Conservation (phyloP, 1,284 basidiomycete species). For the Ceratobasidium sp. region DNA sequence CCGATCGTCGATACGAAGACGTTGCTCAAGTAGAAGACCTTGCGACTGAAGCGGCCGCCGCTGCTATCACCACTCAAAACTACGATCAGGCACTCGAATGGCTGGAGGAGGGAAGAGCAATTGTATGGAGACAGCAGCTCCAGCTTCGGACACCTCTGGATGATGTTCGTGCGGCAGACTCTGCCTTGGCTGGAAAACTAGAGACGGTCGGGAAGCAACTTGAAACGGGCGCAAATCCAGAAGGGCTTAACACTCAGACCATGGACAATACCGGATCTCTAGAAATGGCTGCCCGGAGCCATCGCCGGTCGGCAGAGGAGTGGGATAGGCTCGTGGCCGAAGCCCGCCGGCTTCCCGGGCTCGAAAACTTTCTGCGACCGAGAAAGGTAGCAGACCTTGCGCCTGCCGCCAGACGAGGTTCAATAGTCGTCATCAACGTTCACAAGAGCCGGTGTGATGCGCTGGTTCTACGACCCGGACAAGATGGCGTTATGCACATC, state of each 20-base stretch:
- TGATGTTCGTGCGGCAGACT: not conserved
- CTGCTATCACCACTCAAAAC: no score
- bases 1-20: no score
- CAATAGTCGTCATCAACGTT: conserved; percentile 1
- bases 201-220: no score
- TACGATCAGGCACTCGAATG: conserved; percentile 53
- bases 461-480: not conserved
- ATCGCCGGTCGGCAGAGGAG: not conserved
- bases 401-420: not conserved
- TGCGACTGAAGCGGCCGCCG: no score
- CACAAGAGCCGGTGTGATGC: conserved; percentile 4
- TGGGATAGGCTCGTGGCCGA: not conserved
- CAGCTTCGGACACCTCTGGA: not conserved
- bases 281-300: not conserved
- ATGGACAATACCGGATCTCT: not conserved
- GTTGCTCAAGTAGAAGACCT: no score
- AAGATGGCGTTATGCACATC: not conserved
- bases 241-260: not conserved
- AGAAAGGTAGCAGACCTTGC: not conserved
- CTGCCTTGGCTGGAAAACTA: no score
- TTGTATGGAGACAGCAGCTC: conserved; percentile 56
- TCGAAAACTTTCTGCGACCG: not conserved
- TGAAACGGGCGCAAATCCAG: not conserved
- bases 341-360: conserved; percentile 12
- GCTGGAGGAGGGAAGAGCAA: conserved; percentile 54